Conservation (phyloP, 441 rosid genomes). For the Corymbia citriodora region DNA sequence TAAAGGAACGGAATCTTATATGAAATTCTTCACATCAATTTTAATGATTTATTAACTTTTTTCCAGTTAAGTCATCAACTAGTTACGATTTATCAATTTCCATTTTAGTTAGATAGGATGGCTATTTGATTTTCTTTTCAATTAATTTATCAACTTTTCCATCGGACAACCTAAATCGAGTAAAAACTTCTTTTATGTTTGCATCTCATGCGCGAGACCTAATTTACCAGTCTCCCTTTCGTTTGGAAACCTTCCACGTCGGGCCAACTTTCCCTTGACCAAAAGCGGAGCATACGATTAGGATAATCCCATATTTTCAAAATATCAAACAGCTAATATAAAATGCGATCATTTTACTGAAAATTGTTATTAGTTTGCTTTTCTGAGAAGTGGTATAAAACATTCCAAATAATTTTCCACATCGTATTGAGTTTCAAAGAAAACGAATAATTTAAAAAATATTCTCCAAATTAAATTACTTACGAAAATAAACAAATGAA, state of each 20-base stretch:
- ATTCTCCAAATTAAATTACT: accelerated
- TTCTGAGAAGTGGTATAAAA: background rate
- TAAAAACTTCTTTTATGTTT: background rate
- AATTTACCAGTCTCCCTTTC: background rate
- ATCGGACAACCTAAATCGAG: background rate
- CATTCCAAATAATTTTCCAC: background rate
- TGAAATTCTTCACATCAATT: background rate
- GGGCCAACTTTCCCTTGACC: background rate
- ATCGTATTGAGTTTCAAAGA: background rate
- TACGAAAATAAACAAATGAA: background rate
- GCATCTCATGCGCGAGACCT: background rate
- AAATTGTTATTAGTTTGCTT: background rate
- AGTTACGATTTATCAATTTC: background rate
- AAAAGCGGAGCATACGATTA: background rate
- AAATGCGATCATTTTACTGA: background rate
- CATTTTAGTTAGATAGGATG: background rate
- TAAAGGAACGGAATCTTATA: background rate
- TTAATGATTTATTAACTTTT: background rate
- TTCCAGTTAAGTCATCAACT: background rate
- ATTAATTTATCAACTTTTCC: background rate
- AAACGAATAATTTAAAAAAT: background rate
- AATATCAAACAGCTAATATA: background rate
- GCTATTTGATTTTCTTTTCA: background rate
- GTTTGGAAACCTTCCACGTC: background rate
- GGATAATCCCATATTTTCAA: background rate